Evolutionary conservation across 768 basidiomycete species (phyloP), one percentile per base, ranked within the genome.

Genomic region (Postia placenta): DNA sequence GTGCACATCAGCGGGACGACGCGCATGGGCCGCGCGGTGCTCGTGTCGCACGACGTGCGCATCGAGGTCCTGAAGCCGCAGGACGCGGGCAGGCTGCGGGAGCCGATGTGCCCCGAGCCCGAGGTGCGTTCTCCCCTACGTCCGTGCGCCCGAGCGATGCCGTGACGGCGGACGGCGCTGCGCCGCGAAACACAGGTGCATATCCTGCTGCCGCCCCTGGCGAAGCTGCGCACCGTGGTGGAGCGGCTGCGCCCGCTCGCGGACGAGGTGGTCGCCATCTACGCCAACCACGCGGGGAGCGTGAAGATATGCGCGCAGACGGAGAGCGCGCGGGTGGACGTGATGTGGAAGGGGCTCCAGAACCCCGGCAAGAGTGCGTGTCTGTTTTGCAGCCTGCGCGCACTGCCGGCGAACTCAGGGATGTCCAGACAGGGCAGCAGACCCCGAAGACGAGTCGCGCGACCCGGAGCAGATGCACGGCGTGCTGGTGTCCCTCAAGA

Each of bases 21-120:
- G 9, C 69, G 80, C n/a, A 71, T 78, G 24, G 87, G 87, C 4
- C 72, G 81, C 50, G 72, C 65, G 37, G 75, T 90, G 35, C 74
- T 76, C 39, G 78, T 93, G 19, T 71, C 78, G 0, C 90, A 94
- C 60, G 90, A 92, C 58, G 87, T 93, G 24, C 76, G 78, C 55
- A 86, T 93, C 49, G 86, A 87, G 43, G 82, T 94, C 7, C 75
- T 90, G 78, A 80, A 80, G 49, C 85, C 85, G 1, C 69, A 70
- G 0, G 92, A 93, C 49, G 79, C 87, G 11, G 81, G 76, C 17
- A 79, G 73, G 52, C 73, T 93, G 48, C 74, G 70, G 23, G 92
- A 93, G 61, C 92, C 92, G 1, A 64, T 88, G 56, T 93, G 91
- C 60, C 92, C 92, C 1, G 83, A 87, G 25, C 88, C 91, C 14